phyloP scores from a whole-genome alignment of 2,329 filamentous ascomycete genomes.

The Talaromyces sp. region DNA sequence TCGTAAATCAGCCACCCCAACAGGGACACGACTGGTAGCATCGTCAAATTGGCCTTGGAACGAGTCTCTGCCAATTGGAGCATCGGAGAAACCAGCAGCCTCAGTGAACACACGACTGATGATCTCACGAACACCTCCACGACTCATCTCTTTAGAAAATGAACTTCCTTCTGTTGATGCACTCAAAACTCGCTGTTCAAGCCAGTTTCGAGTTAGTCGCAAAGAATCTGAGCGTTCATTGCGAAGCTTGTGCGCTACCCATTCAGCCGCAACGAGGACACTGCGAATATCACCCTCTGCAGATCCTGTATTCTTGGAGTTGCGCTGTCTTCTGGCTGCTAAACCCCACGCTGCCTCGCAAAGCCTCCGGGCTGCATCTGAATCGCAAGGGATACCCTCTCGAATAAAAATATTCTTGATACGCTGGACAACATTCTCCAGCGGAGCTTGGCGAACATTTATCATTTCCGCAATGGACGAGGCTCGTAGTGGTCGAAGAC shows the following conservation, averaged over 20 bases:
- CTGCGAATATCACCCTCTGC: conserved; percentile 63
- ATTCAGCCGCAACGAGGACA: conserved; percentile 66
- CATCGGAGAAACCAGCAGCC: conserved; percentile 61
- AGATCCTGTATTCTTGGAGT: conserved; percentile 46
- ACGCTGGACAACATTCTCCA: conserved; percentile 81
- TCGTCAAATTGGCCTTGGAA: conserved; percentile 39
- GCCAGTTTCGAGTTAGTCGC: conserved; percentile 60
- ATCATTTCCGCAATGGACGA: conserved; percentile 85
- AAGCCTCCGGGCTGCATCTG: conserved; percentile 77
- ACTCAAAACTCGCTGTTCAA: conserved; percentile 60
- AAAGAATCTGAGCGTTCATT: conserved; percentile 42
- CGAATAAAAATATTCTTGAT: conserved; percentile 84
- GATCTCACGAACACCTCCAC: conserved; percentile 65
- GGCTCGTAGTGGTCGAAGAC: conserved; percentile 82
- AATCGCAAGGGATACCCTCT: conserved; percentile 85
- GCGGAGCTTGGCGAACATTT: conserved; percentile 82
- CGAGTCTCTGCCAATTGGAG: conserved; percentile 40
- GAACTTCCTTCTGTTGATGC: conserved; percentile 56
- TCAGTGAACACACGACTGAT: conserved; percentile 68
- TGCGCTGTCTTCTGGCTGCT: conserved; percentile 57
- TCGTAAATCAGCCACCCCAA: conserved; percentile 62
- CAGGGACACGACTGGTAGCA: conserved; percentile 31
- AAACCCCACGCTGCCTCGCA: conserved; percentile 70
- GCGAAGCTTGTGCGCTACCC: conserved; percentile 64
- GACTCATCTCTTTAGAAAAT: conserved; percentile 61